Evolutionary conservation across 2,329 filamentous ascomycete genomes (phyloP).

Genomic region (Fusarium armeniacum): DNA sequence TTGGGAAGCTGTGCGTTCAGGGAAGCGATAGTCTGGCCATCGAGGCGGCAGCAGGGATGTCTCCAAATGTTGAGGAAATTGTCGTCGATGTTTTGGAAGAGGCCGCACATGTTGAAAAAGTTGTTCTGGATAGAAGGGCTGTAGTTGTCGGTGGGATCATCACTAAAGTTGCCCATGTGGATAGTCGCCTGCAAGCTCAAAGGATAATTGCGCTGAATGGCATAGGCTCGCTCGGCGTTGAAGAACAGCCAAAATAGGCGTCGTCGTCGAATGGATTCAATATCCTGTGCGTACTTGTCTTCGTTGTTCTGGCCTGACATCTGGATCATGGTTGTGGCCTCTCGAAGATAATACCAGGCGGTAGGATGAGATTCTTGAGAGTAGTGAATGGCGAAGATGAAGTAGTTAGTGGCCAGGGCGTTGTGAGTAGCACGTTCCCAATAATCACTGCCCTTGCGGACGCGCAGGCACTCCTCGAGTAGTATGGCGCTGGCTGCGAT

Average conservation of each 20-base stretch:
- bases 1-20: not conserved
- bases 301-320: conserved; percentile 73
- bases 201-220: conserved; percentile 77
- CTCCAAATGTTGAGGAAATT: conserved; percentile 75
- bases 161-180: conserved; percentile 71
- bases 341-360: conserved; percentile 84
- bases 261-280: conserved; percentile 74
- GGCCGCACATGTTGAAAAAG: conserved; percentile 71
- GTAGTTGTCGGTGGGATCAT: conserved; percentile 70
- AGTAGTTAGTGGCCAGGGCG: conserved; percentile 80
- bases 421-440: conserved; percentile 69
- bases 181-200: conserved; percentile 78
- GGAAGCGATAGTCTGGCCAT: conserved; percentile 65
- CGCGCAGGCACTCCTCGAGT: conserved; percentile 75
- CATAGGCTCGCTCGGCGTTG: conserved; percentile 79
- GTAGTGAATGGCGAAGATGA: conserved; percentile 80
- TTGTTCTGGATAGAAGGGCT: conserved; percentile 66
- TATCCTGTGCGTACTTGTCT: conserved; percentile 69
- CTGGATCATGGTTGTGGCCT: conserved; percentile 78
- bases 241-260: conserved; percentile 81
- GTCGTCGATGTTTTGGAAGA: conserved; percentile 77
- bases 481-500: conserved; percentile 75
- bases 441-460: conserved; percentile 74
- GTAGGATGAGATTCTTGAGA: conserved; percentile 79
- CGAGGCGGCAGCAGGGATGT: conserved; percentile 71